Base-by-base conservation (phyloP, 2,329 filamentous ascomycete genomes). In the Pseudovirgaria hyperparasitica region DNA sequence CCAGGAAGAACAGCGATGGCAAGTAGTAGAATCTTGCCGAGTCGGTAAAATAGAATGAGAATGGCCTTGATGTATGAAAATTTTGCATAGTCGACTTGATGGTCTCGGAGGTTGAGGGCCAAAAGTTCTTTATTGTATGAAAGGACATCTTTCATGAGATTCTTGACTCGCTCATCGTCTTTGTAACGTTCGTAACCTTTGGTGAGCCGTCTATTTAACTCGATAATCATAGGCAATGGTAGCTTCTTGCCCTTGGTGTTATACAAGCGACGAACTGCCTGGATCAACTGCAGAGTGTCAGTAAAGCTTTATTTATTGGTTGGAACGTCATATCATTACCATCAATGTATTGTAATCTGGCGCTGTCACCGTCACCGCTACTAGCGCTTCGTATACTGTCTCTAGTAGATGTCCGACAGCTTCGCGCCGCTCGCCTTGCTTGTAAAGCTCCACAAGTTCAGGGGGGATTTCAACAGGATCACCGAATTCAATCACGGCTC, bases 311-410 rank as follows among this genome's bases (percentile, higher is more conserved):
- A 18, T 11, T 12, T 19, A 26, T 9, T 11, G 16, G 16, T 11
- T 11, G n/a, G 25, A 13, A 23, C 19, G 18, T 24, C 22, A 25
- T 25, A 20, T 19, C 2, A 55, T 21, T 48, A 72, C 68, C 86
- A 93, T 93, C 13, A 96, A 65, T 4, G 87, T 96, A 44, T 96
- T 87, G 55, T 93, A 94, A 54, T 96, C 84, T 3, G 87, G 86
- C 19, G 82, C 76, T 9, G 82, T 87, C 20, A 94, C 85, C 4
- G 87, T 96, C 30, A 96, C 90, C 3, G 86, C 72, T 35, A 81
- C 75, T 25, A 96, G 67, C 19, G 79, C 72, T 48, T 92, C 75
- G 46, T 92, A 85, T 26, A 94, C 81, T 29, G 74, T 82, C 43
- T 93, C 82, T 29, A 98, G 63, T 22, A 94, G 68, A 42, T 79